Base-by-base conservation (phyloP, 2,329 filamentous ascomycete genomes). In the Celoporthe dispersa region DNA sequence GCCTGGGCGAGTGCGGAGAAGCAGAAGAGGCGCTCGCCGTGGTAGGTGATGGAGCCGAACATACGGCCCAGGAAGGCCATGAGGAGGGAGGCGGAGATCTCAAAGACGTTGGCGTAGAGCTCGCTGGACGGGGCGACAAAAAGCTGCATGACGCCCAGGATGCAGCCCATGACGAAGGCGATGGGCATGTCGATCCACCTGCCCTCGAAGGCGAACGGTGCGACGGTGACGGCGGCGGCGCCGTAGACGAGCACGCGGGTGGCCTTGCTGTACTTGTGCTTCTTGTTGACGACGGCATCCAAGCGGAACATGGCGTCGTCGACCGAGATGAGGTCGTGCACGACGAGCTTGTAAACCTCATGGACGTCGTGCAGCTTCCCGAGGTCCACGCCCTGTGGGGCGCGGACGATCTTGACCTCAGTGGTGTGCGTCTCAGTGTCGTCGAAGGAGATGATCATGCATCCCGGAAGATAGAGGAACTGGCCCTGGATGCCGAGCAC, bases 371-470 rank as follows among this genome's bases (percentile, higher is more conserved):
- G 86, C 16, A 94, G 85, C 75, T 91, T 91, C 37, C 91, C 92
- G 0, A 94, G 84, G 77, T 94, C 89, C 12, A 94, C 85, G 1
- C 91, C 91, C 75, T 93, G 91, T 0, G 82, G 81, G 0, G 88
- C 86, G 4, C 90, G 87, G 8, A 94, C 89, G 41, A 94, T 85
- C 80, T 93, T 92, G 72, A 94, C 91, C 77, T 94, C 91, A n/a
- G 91, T 91, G 0, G 92, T 94, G 76, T 94, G 91, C 0, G 91
- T 93, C 0, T 81, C 80, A 73, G 81, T 84, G 79, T 95, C 92
- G 76, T 92, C 94, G 76, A 98, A 97, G 5, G 93, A 95, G 77
- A 97, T 92, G 69, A 98, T 92, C 94, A 98, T 98, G 77, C 93
- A 97, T 0, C 93, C 93, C 0, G 94, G 94, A 39, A 97, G 88